Conservation (phyloP, 208 protist species). For the Crithidia thermophila region DNA sequence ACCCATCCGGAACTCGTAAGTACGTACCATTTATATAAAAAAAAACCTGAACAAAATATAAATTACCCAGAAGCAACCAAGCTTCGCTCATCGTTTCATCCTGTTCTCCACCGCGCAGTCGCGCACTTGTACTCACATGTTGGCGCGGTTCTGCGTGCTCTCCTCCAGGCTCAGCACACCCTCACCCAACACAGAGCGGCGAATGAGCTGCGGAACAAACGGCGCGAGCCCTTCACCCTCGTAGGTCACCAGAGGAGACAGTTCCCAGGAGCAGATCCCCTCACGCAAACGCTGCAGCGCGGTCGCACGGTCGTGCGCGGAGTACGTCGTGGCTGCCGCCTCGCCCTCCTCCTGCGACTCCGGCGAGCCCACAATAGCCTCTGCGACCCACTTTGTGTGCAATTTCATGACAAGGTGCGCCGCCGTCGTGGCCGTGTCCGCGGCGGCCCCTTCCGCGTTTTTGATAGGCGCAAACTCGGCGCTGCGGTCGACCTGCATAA, state of each 20-base stretch:
- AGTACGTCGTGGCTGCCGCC: not conserved
- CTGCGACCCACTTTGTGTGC: slow-evolving; percentile 69
- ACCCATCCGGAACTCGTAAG: too few species aligned
- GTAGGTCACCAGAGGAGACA: slow-evolving; percentile 93
- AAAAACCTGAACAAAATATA: too few species aligned
- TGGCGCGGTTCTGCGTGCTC: slow-evolving; percentile 3
- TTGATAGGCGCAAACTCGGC: slow-evolving; percentile 98
- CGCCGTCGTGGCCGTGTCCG: slow-evolving; percentile 91
- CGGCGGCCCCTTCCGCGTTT: slow-evolving; percentile 86
- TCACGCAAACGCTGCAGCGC: slow-evolving; percentile 43
- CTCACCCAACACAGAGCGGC: slow-evolving; percentile 26
- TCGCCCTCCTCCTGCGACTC: slow-evolving; percentile 5
- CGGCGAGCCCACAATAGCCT: slow-evolving; percentile 23
- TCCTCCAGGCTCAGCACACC: slow-evolving; percentile 30
- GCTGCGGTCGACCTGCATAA: slow-evolving; percentile 87
- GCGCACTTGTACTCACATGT: slow-evolving; percentile 6
- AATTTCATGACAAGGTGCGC: slow-evolving; percentile 57
- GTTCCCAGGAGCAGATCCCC: slow-evolving; percentile 61
- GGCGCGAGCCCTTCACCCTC: slow-evolving; percentile 86
- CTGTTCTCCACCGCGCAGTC: not conserved
- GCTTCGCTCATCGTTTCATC: not conserved
- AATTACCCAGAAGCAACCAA: too few species aligned
- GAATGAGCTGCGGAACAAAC: slow-evolving; percentile 36
- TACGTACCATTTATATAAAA: too few species aligned
- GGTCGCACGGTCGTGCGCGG: slow-evolving; percentile 6